These are phyloP conservation scores for Taiozyma sp. DNA, from an alignment of 1,139 yeast genomes.

Conservation along the genomic window DNA sequence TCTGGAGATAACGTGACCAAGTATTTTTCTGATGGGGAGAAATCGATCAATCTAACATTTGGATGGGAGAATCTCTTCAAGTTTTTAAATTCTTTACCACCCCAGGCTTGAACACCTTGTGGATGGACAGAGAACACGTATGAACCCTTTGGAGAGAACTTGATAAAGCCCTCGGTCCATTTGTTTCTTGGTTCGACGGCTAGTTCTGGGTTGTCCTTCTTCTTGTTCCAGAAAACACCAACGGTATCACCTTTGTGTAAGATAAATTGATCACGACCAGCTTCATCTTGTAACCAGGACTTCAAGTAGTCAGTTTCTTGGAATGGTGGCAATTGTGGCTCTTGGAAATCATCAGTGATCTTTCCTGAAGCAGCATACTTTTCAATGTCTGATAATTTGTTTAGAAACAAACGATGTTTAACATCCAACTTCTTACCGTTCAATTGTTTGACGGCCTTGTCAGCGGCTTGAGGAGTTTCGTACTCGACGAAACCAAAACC, in stretches of 20 bases:
- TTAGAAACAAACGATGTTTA: constrained; percentile 84
- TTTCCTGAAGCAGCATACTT: constrained; percentile 70
- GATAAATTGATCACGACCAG: constrained; percentile 87
- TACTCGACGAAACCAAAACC: constrained; percentile 89
- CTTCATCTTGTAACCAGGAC: constrained; percentile 87
- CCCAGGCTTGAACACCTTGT: constrained; percentile 96
- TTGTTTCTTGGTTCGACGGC: constrained; percentile 75
- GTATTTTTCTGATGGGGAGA: constrained; percentile 88
- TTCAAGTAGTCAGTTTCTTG: constrained; percentile 76
- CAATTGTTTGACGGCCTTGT: constrained; percentile 72
- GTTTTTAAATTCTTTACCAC: constrained; percentile 77
- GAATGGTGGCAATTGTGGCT: constrained; percentile 69
- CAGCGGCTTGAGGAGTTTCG: constrained; percentile 63
- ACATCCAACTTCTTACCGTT: constrained; percentile 91
- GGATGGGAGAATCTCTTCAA: constrained; percentile 82
- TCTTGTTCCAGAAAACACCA: constrained; percentile 86
- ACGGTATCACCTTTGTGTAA: constrained; percentile 79
- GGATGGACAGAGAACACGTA: constrained; percentile 85
- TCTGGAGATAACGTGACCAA: constrained; percentile 88
- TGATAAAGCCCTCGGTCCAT: constrained; percentile 85
- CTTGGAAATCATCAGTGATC: constrained; percentile 58
- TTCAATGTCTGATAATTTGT: constrained; percentile 81
- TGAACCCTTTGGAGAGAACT: constrained; percentile 93
- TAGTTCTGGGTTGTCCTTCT: constrained; percentile 68
- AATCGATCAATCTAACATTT: constrained; percentile 84